A percentile compares a stretch with the other conserved stretches of the same genome.
phyloP scores from a whole-genome alignment of 2,329 filamentous ascomycete species.

The Colletotrichum cordylinicola region DNA sequence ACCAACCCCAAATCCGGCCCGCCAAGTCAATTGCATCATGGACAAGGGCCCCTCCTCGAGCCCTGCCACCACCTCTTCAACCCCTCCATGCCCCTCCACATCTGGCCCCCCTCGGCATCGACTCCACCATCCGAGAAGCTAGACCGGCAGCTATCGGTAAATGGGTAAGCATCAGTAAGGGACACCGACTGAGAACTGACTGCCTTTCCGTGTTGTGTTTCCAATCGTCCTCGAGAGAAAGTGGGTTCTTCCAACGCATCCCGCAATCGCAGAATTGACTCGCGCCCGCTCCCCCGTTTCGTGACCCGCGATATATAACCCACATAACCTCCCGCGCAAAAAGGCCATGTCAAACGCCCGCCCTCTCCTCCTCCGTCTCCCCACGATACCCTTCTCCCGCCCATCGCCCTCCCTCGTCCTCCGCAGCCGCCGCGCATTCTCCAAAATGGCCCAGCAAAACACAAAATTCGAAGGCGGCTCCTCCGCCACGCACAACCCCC shows the following conservation, averaged over 20 bases:
- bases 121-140: conserved; percentile 13
- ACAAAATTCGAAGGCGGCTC: conserved; percentile 7
- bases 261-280: conserved; percentile 2
- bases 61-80: not conserved
- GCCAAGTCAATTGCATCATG: conserved; percentile 17
- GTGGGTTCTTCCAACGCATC: not conserved
- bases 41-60: not conserved
- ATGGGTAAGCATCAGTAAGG: conserved; percentile 4
- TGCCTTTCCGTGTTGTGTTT: not conserved
- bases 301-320: not conserved
- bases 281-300: not conserved
- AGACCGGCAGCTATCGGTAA: not conserved
- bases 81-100: not conserved
- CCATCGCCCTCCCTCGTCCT: not conserved
- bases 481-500: conserved; percentile 63
- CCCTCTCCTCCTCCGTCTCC: not conserved
- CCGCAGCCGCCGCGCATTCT: not conserved
- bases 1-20: not conserved
- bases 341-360: not conserved
- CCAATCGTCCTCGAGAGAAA: not conserved
- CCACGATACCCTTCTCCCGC: not conserved
- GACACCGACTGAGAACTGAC: not conserved
- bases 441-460: not conserved
- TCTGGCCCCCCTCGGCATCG: not conserved
- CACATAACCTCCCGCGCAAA: not conserved